Base-by-base conservation (phyloP, 2,329 filamentous ascomycete species). In the Penicillium sp. region DNA sequence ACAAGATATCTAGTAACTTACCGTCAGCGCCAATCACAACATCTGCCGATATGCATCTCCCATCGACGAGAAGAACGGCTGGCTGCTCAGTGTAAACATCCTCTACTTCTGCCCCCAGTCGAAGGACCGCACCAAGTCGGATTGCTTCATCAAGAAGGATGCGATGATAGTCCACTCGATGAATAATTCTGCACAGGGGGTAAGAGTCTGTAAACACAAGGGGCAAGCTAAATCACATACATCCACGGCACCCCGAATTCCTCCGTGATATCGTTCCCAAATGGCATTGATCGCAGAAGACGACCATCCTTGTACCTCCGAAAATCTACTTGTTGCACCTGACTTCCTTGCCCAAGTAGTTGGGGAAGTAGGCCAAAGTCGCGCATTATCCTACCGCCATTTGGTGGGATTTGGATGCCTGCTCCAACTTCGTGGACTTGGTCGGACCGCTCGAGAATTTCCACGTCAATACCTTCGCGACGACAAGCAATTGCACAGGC, bases 391-490 rank as follows among this genome's bases (percentile, higher is more conserved):
- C 64, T 56, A 38, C 56, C 52, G 5, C 61, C 67, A 57, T 70
- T 70, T 2, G 67, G 66, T 9, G 68, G 67, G 40, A 69, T 65
- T 42, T 69, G 68, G 38, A 69, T 69, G 6, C 68, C 68, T 2
- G 68, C 66, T 0, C 68, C 68, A 22, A 66, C 56, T 37, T 67
- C 44, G 9, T 48, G 31, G 18, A 67, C 53, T 34, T 64, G 53
- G 1, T 55, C 22, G 1, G 59, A 56, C 20, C 58, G 47, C 46
- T 70, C 68, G 5, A 70, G 50, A 7, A 70, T 50, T 14, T 55
- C 35, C 1, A 70, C 66, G 2, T 61, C 44, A 11, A 68, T 32
- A 1, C 55, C 59, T 32, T 52, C 47, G 13, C 54, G 57, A 4
- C 64, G 58, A 57, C 66, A 67, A 7, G 64, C 61, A 22, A 69